phyloP scores from a whole-genome alignment of 305 asterid species.

The Fraxinus sp. region DNA sequence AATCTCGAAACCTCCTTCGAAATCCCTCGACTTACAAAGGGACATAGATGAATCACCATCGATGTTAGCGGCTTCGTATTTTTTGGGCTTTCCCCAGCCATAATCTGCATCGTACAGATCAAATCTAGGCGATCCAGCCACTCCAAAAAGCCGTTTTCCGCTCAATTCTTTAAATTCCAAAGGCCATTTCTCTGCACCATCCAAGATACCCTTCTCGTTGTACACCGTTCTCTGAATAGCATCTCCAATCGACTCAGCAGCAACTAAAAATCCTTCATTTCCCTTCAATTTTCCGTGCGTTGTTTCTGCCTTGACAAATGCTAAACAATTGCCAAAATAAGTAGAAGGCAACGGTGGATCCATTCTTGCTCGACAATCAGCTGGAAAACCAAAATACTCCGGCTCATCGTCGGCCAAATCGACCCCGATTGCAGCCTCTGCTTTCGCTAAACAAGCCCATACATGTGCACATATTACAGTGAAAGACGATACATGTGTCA shows the following conservation, averaged over 20 bases:
- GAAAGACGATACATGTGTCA: constrained; percentile 21
- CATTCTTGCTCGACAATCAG: constrained; percentile 19
- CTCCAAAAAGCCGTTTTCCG: constrained; percentile 11
- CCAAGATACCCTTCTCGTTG: constrained; percentile 18
- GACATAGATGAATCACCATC: constrained; percentile 25
- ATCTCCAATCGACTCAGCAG: constrained; percentile 18
- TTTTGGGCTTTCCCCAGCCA: constrained; percentile 32
- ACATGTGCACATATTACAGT: constrained; percentile 19
- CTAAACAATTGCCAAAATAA: constrained; percentile 33
- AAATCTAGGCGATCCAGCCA: constrained; percentile 31
- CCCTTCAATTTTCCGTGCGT: constrained; percentile 17
- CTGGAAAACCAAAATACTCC: constrained; percentile 8
- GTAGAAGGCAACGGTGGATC: constrained; percentile 21
- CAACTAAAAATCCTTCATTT: constrained; percentile 23
- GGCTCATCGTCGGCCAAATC: constrained; percentile 4
- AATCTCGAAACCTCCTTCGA: constrained; percentile 30
- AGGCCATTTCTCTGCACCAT: constrained; percentile 27
- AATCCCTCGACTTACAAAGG: constrained; percentile 20
- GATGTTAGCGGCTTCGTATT: constrained; percentile 23
- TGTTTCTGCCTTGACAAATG: background rate
- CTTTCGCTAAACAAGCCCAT: constrained; percentile 21
- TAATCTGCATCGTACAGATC: constrained; percentile 27
- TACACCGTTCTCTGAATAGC: constrained; percentile 19
- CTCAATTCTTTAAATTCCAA: background rate
- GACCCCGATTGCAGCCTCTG: background rate